Evolutionary conservation across 257 asterid species (phyloP), one percentile per base, ranked within the genome.

Genomic region (Jacaranda copaia): DNA sequence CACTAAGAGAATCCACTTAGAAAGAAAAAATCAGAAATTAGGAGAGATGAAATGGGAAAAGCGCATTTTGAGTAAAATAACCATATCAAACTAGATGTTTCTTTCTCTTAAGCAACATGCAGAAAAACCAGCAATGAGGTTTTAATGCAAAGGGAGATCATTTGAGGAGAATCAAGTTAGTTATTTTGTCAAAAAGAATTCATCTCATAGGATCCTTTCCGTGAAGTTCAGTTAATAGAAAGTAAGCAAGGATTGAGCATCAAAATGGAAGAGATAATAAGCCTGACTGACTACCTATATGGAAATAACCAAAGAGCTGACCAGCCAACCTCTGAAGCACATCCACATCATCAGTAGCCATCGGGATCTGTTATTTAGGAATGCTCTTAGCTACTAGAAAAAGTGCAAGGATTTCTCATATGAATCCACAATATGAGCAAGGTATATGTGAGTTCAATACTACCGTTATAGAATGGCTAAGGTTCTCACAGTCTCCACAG

Each of bases 381-480:
- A 77, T 35, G 39, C 35, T 74, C 72, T 69, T 68, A 79, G 66
- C 25, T 74, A 70, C 57, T 74, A 70, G 71, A 77, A 68, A 13
- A 13, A 68, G 38, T 46, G 53, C 42, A 7, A 45, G 61, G 18
- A 36, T 20, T 61, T 70, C 51, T 59, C 55, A 49, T 49, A 57
- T 49, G 64, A 72, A 71, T 55, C 49, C 66, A 59, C 69, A 6
- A 2, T 10, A 48, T 36, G 35, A 75, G 56, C 58, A 58, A 76
- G 66, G 61, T 59, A 66, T 52, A 36, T 14, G 62, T 18, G 64
- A 74, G 79, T 70, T 65, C 77, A 82, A 75, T 61, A 66, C 75
- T 86, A 93, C 99, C 89, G 97, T 90, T 74, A 86, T 82, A 52
- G 98, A 84, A 85, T 91, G 99, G 84, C 99, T 93, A 80, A 93